A percentile compares a stretch with the other conserved stretches of the same genome.
Evolutionary conservation across 208 protist species (phyloP).

Genomic region (Trypanosoma cruzi): DNA sequence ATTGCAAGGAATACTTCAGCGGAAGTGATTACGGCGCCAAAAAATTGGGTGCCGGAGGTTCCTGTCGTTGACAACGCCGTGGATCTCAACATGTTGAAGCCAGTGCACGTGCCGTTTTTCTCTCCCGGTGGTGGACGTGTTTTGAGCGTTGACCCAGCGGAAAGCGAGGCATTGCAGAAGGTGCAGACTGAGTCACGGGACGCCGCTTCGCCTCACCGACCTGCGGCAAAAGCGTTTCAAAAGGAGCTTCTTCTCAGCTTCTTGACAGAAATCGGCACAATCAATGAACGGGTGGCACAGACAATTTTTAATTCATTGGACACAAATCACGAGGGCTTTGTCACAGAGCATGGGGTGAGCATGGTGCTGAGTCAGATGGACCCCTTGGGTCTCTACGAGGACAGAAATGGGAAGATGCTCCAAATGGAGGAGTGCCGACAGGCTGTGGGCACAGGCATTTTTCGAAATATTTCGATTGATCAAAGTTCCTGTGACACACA

Average conservation of each 20-base stretch:
- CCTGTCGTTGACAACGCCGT: too few relatives aligned
- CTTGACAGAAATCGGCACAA: conserved; percentile 37
- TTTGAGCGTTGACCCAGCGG: conserved; percentile 2
- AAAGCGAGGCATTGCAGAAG: neutral
- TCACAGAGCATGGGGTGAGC: conserved; percentile 25
- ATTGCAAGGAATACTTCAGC: neutral
- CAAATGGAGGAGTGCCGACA: conserved; percentile 27
- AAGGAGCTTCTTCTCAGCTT: conserved; percentile 33
- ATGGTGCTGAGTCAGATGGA: conserved; percentile 33
- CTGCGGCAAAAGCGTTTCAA: conserved; percentile 17
- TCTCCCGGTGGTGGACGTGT: conserved; percentile 16
- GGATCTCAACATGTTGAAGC: neutral
- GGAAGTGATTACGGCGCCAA: neutral
- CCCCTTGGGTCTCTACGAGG: conserved; percentile 43
- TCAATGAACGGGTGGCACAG: conserved; percentile 40
- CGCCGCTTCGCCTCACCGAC: conserved; percentile 8
- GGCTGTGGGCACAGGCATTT: conserved; percentile 18
- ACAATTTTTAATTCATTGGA: conserved; percentile 40
- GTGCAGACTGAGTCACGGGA: neutral
- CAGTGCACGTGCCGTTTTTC: conserved; percentile 23
- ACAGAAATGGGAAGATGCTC: conserved; percentile 32
- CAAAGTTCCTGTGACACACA: neutral
- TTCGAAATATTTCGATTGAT: neutral
- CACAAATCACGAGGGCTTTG: conserved; percentile 12
- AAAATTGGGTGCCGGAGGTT: neutral